Evolutionary conservation across 2,329 filamentous ascomycete genomes (phyloP).

Genomic region (Scytalidium sp.): DNA sequence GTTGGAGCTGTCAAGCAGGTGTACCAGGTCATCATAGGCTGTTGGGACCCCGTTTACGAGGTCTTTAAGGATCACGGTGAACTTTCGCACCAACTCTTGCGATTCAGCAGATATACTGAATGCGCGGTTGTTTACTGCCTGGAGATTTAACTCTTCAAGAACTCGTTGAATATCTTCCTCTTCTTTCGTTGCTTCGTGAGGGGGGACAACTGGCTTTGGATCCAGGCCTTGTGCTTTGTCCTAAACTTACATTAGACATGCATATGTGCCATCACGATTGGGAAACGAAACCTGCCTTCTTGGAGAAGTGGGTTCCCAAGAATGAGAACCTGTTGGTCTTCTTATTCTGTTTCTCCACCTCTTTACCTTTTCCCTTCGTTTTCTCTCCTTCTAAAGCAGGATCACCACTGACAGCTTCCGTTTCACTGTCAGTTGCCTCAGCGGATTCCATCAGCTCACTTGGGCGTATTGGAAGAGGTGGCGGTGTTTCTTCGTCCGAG

Average conservation of each 20-base stretch:
- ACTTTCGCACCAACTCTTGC: constrained; percentile 74
- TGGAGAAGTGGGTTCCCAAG: constrained; percentile 23
- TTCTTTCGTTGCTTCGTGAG: constrained; percentile 46
- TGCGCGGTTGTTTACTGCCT: constrained; percentile 79
- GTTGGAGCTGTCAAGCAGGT: constrained; percentile 58
- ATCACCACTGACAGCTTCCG: not conserved
- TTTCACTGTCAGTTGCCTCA: constrained; percentile 19
- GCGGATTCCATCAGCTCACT: constrained; percentile 13
- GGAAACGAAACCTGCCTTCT: constrained; percentile 16
- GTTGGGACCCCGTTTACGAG: constrained; percentile 90
- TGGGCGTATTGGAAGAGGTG: constrained; percentile 45
- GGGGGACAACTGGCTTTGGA: constrained; percentile 33
- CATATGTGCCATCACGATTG: constrained; percentile 20
- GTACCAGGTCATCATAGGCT: constrained; percentile 82
- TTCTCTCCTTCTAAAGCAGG: constrained; percentile 19
- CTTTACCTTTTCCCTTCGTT: constrained; percentile 28
- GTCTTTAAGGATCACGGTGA: constrained; percentile 89
- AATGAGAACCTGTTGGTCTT: constrained; percentile 39
- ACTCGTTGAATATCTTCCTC: constrained; percentile 73
- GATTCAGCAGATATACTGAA: constrained; percentile 84
- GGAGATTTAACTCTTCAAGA: constrained; percentile 80
- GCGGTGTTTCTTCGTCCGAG: constrained; percentile 42
- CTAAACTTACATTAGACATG: constrained; percentile 30
- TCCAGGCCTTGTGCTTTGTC: constrained; percentile 34
- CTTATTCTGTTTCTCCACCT: constrained; percentile 28